A percentile compares a stretch with the other conserved stretches of the same genome.
phyloP scores from a whole-genome alignment of 176 grass and related monocot species.

The Raddia guianensis region DNA sequence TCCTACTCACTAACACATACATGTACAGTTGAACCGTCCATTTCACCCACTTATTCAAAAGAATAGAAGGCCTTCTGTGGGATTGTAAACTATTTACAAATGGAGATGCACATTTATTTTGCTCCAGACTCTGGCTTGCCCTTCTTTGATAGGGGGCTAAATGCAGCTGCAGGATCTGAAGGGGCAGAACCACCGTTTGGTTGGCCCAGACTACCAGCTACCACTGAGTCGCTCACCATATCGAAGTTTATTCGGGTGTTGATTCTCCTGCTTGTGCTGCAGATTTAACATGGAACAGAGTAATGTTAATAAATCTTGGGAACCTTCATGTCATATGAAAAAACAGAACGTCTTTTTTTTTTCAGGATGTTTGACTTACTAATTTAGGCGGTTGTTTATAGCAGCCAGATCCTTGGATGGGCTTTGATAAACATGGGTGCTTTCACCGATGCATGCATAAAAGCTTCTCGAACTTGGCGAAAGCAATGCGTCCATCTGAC shows the following conservation, averaged over 20 bases:
- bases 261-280: constrained; percentile 59
- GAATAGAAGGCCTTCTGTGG: constrained; percentile 39
- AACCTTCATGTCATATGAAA: constrained; percentile 13
- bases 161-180: constrained; percentile 49
- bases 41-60: constrained; percentile 56
- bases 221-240: constrained; percentile 86
- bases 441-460: constrained; percentile 95
- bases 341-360: not conserved
- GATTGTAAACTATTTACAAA: constrained; percentile 53
- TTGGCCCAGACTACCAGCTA: constrained; percentile 71
- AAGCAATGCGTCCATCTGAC: constrained; percentile 80
- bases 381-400: constrained; percentile 84
- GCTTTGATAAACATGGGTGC: constrained; percentile 83
- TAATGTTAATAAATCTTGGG: constrained; percentile 25
- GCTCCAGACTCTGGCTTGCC: constrained; percentile 54
- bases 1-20: constrained; percentile 48
- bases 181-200: constrained; percentile 64
- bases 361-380: constrained; percentile 53
- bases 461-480: constrained; percentile 89
- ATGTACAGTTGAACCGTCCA: constrained; percentile 54
- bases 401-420: constrained; percentile 79
- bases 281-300: constrained; percentile 36
- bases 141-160: constrained; percentile 61
- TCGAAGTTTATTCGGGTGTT: constrained; percentile 88
- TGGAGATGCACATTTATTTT: constrained; percentile 34